These are phyloP conservation scores for Neospora caninum DNA, from an alignment of 169 alveolate species.

Conservation along the genomic window DNA sequence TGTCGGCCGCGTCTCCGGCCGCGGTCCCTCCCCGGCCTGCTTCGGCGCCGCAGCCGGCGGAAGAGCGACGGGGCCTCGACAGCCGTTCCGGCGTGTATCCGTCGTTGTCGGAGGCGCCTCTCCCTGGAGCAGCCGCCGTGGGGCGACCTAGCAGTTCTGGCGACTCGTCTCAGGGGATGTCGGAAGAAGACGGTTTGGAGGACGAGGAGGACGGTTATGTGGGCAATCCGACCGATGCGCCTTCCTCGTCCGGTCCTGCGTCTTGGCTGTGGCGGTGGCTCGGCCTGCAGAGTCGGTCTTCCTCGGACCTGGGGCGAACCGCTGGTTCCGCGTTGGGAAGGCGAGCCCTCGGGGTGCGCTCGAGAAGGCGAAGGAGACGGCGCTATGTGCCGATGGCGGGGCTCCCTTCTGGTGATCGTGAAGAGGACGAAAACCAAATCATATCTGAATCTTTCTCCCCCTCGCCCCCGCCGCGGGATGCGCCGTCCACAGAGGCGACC, in stretches of 20 bases:
- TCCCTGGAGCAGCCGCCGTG: background rate
- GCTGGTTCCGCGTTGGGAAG: background rate
- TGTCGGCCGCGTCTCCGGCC: too few species aligned
- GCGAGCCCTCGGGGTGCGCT: background rate
- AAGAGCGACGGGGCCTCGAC: too few species aligned
- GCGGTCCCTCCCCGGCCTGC: too few species aligned
- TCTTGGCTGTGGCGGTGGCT: background rate
- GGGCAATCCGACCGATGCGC: background rate
- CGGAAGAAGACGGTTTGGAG: background rate
- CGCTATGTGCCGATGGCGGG: background rate
- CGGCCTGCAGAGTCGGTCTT: background rate
- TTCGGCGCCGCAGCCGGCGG: too few species aligned
- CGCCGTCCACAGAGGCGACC: background rate
- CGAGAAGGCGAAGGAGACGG: background rate
- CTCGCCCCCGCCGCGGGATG: too few species aligned
- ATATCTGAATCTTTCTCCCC: background rate
- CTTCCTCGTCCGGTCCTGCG: background rate
- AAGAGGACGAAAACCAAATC: background rate
- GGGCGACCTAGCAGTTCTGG: background rate
- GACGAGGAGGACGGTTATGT: background rate
- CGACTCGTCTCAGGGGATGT: background rate
- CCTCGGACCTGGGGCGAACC: background rate
- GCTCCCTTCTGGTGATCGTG: background rate
- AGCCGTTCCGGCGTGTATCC: background rate
- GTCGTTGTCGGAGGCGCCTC: background rate